These are phyloP conservation scores for Amanita muscaria DNA, from an alignment of 768 basidiomycete species.

Conservation along the genomic window DNA sequence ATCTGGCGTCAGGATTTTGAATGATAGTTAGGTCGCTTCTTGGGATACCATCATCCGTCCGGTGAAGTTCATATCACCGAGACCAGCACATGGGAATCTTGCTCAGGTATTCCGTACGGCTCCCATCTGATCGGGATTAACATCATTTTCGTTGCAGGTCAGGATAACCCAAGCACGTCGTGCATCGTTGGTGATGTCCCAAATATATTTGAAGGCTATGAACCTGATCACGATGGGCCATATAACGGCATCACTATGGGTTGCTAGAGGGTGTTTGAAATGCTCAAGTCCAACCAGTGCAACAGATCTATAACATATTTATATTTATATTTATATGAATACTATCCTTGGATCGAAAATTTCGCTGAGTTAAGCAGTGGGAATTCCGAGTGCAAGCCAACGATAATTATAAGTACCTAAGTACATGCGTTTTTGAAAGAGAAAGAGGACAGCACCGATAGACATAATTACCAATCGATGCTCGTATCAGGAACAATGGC, in stretches of 20 bases:
- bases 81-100: constrained; percentile 41
- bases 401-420: no score
- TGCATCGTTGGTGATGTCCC: constrained; percentile 49
- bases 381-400: no score
- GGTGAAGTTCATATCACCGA: constrained; percentile 46
- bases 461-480: no score
- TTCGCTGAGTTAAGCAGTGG: no score
- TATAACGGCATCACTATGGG: constrained; percentile 7
- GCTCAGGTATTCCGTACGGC: constrained; percentile 47
- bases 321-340: no score
- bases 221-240: constrained; percentile 40
- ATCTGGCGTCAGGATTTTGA: background rate
- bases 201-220: constrained; percentile 35
- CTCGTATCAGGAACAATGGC: no score
- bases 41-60: constrained; percentile 37
- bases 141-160: constrained; percentile 26
- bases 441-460: no score
- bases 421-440: no score
- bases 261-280: no score
- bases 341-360: no score
- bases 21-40: constrained; percentile 21
- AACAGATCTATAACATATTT: no score
- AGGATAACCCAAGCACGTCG: constrained; percentile 46
- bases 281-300: no score
- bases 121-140: constrained; percentile 27